These are phyloP conservation scores for Populus hybrid DNA, from an alignment of 441 rosid species.

Conservation along the genomic window DNA sequence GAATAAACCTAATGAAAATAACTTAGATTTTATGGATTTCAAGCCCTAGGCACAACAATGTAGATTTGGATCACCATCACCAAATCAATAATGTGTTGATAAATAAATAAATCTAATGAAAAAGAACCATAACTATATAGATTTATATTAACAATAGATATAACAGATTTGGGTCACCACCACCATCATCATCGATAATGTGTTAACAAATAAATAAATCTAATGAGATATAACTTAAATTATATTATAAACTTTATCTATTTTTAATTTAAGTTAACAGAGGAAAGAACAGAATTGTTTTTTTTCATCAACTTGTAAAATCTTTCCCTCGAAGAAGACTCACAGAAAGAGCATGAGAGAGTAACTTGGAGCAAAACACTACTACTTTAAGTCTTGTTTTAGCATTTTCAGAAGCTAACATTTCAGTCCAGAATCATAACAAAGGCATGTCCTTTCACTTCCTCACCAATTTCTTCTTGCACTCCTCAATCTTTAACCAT, in stretches of 20 bases:
- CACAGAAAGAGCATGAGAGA: not conserved
- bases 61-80: not conserved
- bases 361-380: not conserved
- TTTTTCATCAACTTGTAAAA: not conserved
- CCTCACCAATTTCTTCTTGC: not conserved
- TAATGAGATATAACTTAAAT: not conserved
- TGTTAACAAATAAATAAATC: not conserved
- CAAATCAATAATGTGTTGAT: not conserved
- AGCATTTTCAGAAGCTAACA: not conserved
- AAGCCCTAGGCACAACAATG: not conserved
- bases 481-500: not conserved
- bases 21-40: not conserved
- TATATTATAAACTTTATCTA: no score
- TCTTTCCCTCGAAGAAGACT: not conserved
- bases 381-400: not conserved
- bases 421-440: not conserved
- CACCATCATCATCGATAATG: not conserved
- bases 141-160: not conserved
- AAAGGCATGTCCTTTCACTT: not conserved
- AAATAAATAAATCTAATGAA: no score
- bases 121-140: not conserved
- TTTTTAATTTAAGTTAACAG: no score
- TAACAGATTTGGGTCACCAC: not conserved
- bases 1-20: not conserved
- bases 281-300: no score